Evolutionary conservation across 1,284 basidiomycete genomes (phyloP), one percentile per base, ranked within the genome.

Genomic region (Fomitopsis betulina): DNA sequence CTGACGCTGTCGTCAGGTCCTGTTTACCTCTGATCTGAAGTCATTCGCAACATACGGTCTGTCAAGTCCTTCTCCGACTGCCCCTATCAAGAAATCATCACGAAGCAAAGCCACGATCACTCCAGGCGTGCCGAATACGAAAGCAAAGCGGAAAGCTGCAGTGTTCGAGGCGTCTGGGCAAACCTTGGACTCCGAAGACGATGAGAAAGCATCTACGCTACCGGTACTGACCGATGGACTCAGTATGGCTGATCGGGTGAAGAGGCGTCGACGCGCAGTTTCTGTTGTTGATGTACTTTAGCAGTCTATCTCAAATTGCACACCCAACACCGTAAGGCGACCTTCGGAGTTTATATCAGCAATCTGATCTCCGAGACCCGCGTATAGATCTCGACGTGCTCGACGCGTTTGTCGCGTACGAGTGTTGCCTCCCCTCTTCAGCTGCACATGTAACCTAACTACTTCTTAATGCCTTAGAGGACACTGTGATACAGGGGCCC

Each of bases 1-100:
- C 57, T 30, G 27, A 35, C 33, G 47, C n/a, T 50, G 43, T 39
- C 30, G 54, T 4, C 54, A 89, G 85, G 82, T 88, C 12, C 67
- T 84, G 6, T 84, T 84, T 69, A 82, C 81, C 3, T 76, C 80
- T 5, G 80, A 84, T 57, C 67, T 84, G 35, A 80, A 79, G 58
- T 73, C 79, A 0, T 82, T 82, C 63, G 68, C 78, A 2, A 70
- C 75, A 3, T 77, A 80, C 56, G 80, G 80, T 13, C 65, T 80
- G 12, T 42, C 63, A 1, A 59, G 64, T 9, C 53, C 61, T 3
- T 61, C 62, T 4, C 50, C 62, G 1, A 54, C 59, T 10, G 42
- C 62, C 19, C 62, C 60, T 2, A 57, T 55, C 1, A 55, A 59
- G 25, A 53, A 56, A 25, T n/a, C 27, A 53, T 58, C 4, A 21